These are phyloP conservation scores for Barnettozyma pratensis DNA, from an alignment of 805 yeast species.

Conservation along the genomic window DNA sequence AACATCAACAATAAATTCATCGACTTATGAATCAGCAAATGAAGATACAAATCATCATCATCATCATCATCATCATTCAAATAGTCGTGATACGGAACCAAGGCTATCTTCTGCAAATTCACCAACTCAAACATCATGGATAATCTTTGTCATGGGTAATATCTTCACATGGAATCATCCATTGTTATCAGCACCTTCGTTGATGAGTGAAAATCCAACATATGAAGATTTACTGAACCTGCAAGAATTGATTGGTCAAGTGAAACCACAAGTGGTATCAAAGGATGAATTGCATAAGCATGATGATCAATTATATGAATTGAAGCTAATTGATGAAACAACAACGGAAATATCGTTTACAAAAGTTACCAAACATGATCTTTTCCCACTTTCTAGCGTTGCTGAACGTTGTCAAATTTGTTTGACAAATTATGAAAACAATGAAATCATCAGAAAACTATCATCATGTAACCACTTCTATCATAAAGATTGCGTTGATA, in stretches of 20 bases:
- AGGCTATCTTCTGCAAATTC: too few relatives aligned
- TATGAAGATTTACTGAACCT: conserved; percentile 44
- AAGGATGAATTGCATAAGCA: conserved; percentile 34
- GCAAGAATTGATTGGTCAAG: conserved; percentile 43
- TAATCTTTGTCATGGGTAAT: conserved; percentile 59
- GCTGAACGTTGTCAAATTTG: conserved; percentile 43
- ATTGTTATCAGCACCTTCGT: conserved; percentile 39
- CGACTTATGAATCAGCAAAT: neutral
- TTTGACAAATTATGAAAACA: conserved; percentile 40
- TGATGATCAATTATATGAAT: conserved; percentile 31
- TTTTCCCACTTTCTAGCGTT: neutral
- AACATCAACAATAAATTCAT: neutral
- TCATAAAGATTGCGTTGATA: conserved; percentile 53
- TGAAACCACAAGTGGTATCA: conserved; percentile 38
- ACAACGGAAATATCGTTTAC: conserved; percentile 1
- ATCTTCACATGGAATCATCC: conserved; percentile 46
- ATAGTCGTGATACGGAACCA: neutral
- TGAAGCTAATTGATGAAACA: neutral
- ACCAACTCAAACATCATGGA: conserved; percentile 37
- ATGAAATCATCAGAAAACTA: conserved; percentile 43
- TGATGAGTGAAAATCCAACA: conserved; percentile 44
- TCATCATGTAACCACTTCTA: conserved; percentile 43
- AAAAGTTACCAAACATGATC: neutral
- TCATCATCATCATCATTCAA: conserved; percentile 2
- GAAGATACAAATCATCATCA: neutral